Base-by-base conservation (phyloP, 345 rosid species). In the Mallotus nudiflorus region DNA sequence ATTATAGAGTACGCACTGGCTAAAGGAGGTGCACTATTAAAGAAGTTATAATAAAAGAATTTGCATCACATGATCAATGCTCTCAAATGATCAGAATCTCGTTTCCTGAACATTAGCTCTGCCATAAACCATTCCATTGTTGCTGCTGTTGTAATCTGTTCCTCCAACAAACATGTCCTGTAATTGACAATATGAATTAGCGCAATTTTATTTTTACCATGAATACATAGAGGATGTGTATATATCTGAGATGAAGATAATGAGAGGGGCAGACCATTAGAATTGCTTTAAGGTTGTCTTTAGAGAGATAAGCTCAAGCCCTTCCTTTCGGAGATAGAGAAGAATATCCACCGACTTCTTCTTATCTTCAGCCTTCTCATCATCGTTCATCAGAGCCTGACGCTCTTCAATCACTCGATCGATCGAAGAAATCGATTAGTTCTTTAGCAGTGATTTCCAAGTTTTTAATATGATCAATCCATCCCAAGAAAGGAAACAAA, bases 101-200 rank as follows among this genome's bases (percentile, higher is more conserved):
- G n/a, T n/a, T n/a, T n/a, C n/a, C n/a, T n/a, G n/a, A n/a, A n/a
- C 55, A 71, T 48, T 9, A 75, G 60, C n/a, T 75, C 75, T 16
- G 79, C 79, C 71, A 75, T 70, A 7, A 69, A 24, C 80, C 80
- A 76, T 15, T 76, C 80, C 72, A 76, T 65, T 15, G 68, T 31
- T 20, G 80, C 40, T 14, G 75, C 71, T 1, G 64, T 59, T 0
- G 68, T 65, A 37, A n/a, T 76, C 80, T 0, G 62, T 60, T 53
- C 72, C 80, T 12, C 44, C 80, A 11, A 71, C 9, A 59, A 75
- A 69, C 75, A 75, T 69, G 44, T 70, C 74, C 79, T 75, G 75
- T 12, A 68, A 5, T 31, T 5, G 1, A 24, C 5, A 11, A 16
- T 9, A 52, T n/a, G 28, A 24, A 13, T 24, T 9, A 29, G 12